Percentiles rank a stretch among this genome's conserved stretches.
Evolutionary conservation across 192 early-diverging fungal genomes (phyloP).

Genomic region (Allomyces arbusculus): DNA sequence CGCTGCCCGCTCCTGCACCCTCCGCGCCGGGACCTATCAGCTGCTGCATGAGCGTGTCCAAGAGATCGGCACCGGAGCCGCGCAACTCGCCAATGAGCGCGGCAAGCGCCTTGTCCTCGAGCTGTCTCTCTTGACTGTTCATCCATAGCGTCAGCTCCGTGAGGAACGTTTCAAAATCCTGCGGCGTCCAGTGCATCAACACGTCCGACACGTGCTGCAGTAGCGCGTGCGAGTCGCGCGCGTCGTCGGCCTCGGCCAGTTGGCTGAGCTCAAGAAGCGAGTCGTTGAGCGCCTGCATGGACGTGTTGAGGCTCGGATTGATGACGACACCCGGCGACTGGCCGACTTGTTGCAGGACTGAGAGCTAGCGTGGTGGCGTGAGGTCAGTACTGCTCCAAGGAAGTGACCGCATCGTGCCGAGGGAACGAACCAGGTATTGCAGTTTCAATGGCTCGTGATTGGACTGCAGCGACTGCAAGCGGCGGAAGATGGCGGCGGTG

Average conservation of each 20-base stretch:
- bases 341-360: not conserved
- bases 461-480: not conserved
- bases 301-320: not conserved
- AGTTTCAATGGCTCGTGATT: not conserved
- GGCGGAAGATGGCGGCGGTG: conserved; percentile 15
- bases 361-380: not conserved
- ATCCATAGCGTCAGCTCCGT: not conserved
- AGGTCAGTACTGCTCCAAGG: too few relatives aligned
- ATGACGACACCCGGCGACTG: not conserved
- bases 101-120: too few relatives aligned
- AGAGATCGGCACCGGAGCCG: too few relatives aligned
- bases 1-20: too few relatives aligned
- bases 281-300: not conserved
- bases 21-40: too few relatives aligned
- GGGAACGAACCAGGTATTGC: not conserved
- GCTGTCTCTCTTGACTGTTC: not conserved
- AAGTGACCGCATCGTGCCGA: not conserved
- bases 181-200: not conserved
- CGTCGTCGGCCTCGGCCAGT: too few relatives aligned
- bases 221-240: not conserved
- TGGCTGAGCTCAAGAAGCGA: not conserved
- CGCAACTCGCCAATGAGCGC: too few relatives aligned
- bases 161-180: not conserved
- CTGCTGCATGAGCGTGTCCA: too few relatives aligned
- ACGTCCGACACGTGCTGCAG: not conserved